Percentiles rank a stretch among this genome's conserved stretches.
These are phyloP conservation scores for Colletotrichum sp. DNA, from an alignment of 2,329 filamentous ascomycete species.

Conservation along the genomic window DNA sequence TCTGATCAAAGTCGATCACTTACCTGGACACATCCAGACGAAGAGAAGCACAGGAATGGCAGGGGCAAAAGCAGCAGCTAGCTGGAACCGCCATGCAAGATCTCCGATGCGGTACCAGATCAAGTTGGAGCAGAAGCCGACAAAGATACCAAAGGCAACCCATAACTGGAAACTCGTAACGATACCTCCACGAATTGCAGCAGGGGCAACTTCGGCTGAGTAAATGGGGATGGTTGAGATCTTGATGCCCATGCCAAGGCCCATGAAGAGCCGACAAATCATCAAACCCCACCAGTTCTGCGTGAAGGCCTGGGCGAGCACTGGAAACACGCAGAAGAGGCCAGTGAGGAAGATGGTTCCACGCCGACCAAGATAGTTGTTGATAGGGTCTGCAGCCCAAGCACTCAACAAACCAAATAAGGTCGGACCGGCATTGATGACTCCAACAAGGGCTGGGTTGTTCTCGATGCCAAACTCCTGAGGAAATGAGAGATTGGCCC, in stretches of 20 bases:
- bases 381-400: constrained; percentile 41
- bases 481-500: constrained; percentile 42
- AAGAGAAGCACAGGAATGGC: constrained; percentile 55
- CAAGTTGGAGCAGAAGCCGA: constrained; percentile 63
- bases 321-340: constrained; percentile 58
- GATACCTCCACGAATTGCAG: constrained; percentile 72
- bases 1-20: not conserved
- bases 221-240: constrained; percentile 72
- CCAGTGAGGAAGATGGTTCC: constrained; percentile 57
- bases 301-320: constrained; percentile 56
- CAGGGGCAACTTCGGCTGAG: constrained; percentile 73
- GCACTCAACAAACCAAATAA: constrained; percentile 25
- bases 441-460: constrained; percentile 57
- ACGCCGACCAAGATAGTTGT: constrained; percentile 28
- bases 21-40: constrained; percentile 62
- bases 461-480: constrained; percentile 36
- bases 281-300: constrained; percentile 58
- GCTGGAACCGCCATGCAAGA: constrained; percentile 62
- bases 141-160: constrained; percentile 58
- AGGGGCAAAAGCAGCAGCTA: constrained; percentile 67
- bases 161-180: constrained; percentile 78
- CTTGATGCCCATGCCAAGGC: constrained; percentile 73
- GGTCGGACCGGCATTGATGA: constrained; percentile 52
- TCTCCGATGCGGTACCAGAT: constrained; percentile 53
- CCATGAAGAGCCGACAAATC: constrained; percentile 57